Evolutionary conservation across 345 rosid genomes (phyloP).

Genomic region (Eucalyptus cladocalyx): DNA sequence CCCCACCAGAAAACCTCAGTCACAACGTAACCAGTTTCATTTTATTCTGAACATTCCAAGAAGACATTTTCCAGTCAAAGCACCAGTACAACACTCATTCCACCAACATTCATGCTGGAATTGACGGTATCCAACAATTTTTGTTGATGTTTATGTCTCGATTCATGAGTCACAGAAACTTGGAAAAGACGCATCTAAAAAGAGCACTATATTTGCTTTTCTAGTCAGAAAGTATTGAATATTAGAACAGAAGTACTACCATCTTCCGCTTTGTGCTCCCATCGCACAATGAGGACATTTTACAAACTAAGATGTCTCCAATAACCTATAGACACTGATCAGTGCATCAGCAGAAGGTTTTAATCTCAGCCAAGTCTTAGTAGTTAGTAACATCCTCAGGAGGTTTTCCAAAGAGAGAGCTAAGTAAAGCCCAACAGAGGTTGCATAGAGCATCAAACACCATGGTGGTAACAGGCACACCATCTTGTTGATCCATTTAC

Average conservation of each 20-base stretch:
- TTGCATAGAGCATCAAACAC: background rate
- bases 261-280: background rate
- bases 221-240: background rate
- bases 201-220: background rate
- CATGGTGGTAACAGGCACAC: background rate
- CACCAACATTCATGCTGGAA: background rate
- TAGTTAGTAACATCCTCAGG: background rate
- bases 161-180: background rate
- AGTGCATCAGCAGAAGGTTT: background rate
- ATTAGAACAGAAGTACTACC: background rate
- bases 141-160: background rate
- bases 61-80: background rate
- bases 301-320: background rate
- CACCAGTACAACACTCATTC: background rate
- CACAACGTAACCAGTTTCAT: background rate
- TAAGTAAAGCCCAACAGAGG: background rate
- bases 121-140: background rate
- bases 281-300: background rate
- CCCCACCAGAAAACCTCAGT: background rate
- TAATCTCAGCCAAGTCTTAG: background rate
- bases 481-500: background rate
- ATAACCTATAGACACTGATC: background rate
- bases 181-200: background rate
- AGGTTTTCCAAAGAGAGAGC: background rate
- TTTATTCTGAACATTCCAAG: background rate